These are phyloP conservation scores for Herpomyces periplanetae DNA, from an alignment of 2,329 filamentous ascomycete species.

Conservation along the genomic window DNA sequence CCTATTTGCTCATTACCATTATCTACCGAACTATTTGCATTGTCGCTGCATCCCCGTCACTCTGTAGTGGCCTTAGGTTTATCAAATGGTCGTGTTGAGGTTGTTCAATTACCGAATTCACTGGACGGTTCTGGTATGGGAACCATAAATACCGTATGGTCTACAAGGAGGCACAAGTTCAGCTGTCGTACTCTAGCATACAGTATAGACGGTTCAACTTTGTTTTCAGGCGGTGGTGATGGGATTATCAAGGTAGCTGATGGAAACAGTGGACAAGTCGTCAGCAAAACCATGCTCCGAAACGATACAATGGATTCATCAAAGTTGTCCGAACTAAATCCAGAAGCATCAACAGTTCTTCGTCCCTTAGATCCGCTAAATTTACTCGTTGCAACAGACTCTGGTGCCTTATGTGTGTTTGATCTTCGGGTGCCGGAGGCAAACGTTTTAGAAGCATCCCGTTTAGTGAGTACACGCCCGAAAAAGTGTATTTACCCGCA, in stretches of 20 bases:
- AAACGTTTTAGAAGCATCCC: conserved; percentile 7
- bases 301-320: conserved; percentile 6
- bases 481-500: conserved; percentile 52
- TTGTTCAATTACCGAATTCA: conserved; percentile 21
- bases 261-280: conserved; percentile 20
- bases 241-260: conserved; percentile 20
- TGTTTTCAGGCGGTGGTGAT: conserved; percentile 19
- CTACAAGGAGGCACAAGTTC: conserved; percentile 59
- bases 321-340: background rate
- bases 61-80: conserved; percentile 58
- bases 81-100: conserved; percentile 46
- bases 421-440: conserved; percentile 24
- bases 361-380: conserved; percentile 56
- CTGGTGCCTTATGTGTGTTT: conserved; percentile 49
- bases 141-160: conserved; percentile 46
- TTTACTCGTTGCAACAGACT: conserved; percentile 60
- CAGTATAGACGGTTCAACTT: conserved; percentile 29
- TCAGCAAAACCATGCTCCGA: conserved; percentile 46
- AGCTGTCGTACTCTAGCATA: conserved; percentile 55
- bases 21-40: conserved; percentile 47
- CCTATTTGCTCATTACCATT: conserved; percentile 67
- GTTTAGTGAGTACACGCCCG: conserved; percentile 18
- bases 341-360: conserved; percentile 36
- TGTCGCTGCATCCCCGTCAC: conserved; percentile 45
- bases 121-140: conserved; percentile 22